A percentile compares a stretch with the other conserved stretches of the same genome.
These are phyloP conservation scores for Aaosphaeria arxii DNA, from an alignment of 2,329 filamentous ascomycete species.

Conservation along the genomic window DNA sequence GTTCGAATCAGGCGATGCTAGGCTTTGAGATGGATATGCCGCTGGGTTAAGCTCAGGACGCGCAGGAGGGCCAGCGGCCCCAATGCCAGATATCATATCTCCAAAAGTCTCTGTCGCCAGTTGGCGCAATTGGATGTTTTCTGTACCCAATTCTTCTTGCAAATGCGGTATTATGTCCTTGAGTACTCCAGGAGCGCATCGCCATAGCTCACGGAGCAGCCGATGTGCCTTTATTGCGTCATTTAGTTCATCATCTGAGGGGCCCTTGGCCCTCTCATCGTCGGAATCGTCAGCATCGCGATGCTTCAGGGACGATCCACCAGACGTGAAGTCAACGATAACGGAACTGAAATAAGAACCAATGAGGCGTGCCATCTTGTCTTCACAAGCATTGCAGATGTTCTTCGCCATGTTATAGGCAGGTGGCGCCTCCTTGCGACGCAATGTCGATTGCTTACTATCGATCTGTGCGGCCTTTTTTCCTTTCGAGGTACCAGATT, in stretches of 20 bases:
- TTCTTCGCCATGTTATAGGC: slow-evolving; percentile 97
- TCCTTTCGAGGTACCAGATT: slow-evolving; percentile 43
- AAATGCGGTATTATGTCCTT: slow-evolving; percentile 92
- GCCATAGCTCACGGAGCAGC: slow-evolving; percentile 88
- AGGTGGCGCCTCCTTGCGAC: slow-evolving; percentile 83
- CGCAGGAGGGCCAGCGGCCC: slow-evolving; percentile 80
- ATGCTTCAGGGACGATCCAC: slow-evolving; percentile 40
- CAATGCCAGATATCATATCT: slow-evolving; percentile 91
- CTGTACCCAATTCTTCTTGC: slow-evolving; percentile 85
- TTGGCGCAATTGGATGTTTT: slow-evolving; percentile 80
- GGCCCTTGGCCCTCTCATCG: slow-evolving; percentile 53
- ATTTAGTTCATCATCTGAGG: slow-evolving; percentile 78
- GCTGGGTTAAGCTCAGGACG: slow-evolving; percentile 71
- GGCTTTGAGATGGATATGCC: slow-evolving; percentile 74
- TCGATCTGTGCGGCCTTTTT: slow-evolving; percentile 58
- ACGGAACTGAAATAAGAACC: slow-evolving; percentile 97
- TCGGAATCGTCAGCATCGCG: slow-evolving; percentile 41
- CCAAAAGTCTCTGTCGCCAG: slow-evolving; percentile 92
- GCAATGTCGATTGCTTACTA: slow-evolving; percentile 75
- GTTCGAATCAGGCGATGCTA: slow-evolving; percentile 37
- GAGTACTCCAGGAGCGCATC: slow-evolving; percentile 81
- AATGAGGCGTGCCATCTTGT: slow-evolving; percentile 93
- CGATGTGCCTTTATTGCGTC: slow-evolving; percentile 88
- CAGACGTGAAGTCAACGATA: slow-evolving; percentile 77
- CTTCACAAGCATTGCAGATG: slow-evolving; percentile 82